phyloP scores from a whole-genome alignment of 2,329 filamentous ascomycete species.

The Nemania diffusa region DNA sequence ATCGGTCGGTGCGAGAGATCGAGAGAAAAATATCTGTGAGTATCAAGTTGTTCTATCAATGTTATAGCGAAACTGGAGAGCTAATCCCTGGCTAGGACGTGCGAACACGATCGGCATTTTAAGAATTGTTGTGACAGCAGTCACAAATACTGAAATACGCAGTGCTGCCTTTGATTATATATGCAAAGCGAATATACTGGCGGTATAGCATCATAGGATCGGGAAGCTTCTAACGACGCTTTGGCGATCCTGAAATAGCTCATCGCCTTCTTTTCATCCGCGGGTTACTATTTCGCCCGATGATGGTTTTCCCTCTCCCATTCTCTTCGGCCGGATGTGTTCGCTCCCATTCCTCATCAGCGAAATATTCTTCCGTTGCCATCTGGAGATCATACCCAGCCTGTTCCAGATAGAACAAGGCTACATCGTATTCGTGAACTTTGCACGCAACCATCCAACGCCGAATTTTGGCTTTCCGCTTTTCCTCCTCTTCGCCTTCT shows the following conservation, averaged over 20 bases:
- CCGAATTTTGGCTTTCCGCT: conserved; percentile 74
- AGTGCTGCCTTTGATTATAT: conserved; percentile 3
- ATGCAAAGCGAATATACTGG: conserved; percentile 3
- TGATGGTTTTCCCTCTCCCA: conserved; percentile 47
- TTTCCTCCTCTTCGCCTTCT: conserved; percentile 79
- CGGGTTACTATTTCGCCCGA: conserved; percentile 44
- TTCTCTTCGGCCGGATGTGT: conserved; percentile 66
- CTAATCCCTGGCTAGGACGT: conserved; percentile 59
- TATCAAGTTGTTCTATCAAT: conserved; percentile 25
- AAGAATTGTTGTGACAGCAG: conserved; percentile 32
- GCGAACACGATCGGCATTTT: conserved; percentile 69
- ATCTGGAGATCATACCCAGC: conserved; percentile 71
- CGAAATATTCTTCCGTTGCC: conserved; percentile 72
- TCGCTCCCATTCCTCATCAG: conserved; percentile 75
- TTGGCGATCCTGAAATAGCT: conserved; percentile 27
- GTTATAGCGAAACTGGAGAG: background rate
- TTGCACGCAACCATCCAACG: conserved; percentile 85
- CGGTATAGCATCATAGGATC: background rate
- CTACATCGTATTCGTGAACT: conserved; percentile 79
- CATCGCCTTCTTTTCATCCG: conserved; percentile 29
- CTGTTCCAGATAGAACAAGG: conserved; percentile 79
- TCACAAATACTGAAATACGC: background rate
- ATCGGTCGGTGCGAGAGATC: conserved; percentile 90
- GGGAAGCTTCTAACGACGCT: background rate
- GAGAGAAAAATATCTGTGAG: conserved; percentile 89